Evolutionary conservation across 371 early-diverging fungal genomes (phyloP).

Genomic region (Saksenaea oblongispora): DNA sequence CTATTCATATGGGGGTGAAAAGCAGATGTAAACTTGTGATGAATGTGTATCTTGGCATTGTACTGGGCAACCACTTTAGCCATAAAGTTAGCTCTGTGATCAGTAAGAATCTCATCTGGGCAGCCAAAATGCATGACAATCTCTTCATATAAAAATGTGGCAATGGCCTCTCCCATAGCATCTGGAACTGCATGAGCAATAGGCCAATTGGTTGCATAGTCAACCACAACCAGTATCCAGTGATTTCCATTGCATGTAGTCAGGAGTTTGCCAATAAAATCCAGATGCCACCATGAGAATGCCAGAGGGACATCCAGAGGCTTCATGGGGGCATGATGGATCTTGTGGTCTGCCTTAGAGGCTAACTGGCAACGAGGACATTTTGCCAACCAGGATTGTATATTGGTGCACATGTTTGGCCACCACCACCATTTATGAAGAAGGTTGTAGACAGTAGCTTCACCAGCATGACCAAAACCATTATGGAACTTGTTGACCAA

Average conservation of each 20-base stretch:
- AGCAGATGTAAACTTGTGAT: slow-evolving; percentile 21
- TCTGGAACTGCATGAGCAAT: slow-evolving; percentile 33
- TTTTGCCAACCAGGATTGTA: too few relatives aligned
- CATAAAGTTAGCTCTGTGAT: slow-evolving; percentile 37
- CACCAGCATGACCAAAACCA: too few relatives aligned
- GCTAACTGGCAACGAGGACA: too few relatives aligned
- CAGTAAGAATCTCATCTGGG: slow-evolving; percentile 33
- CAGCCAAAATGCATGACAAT: slow-evolving; percentile 32
- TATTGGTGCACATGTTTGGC: too few relatives aligned
- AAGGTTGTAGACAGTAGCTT: too few relatives aligned
- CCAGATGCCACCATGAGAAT: too few relatives aligned
- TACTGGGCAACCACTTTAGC: slow-evolving; percentile 13
- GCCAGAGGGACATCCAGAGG: neutral
- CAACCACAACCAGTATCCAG: slow-evolving; percentile 34
- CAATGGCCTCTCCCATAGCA: slow-evolving; percentile 31
- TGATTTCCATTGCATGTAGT: slow-evolving; percentile 2
- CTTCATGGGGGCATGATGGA: slow-evolving; percentile 13
- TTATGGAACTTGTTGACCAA: too few relatives aligned
- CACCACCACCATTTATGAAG: too few relatives aligned
- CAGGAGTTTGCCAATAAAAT: slow-evolving; percentile 20
- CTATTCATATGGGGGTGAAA: slow-evolving; percentile 23
- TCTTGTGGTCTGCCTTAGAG: too few relatives aligned
- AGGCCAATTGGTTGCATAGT: slow-evolving; percentile 41
- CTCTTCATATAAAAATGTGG: slow-evolving; percentile 33
- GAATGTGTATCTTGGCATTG: neutral